Conservation (phyloP, 177 flowering plant species). For the Tripterygium wilfordii region DNA sequence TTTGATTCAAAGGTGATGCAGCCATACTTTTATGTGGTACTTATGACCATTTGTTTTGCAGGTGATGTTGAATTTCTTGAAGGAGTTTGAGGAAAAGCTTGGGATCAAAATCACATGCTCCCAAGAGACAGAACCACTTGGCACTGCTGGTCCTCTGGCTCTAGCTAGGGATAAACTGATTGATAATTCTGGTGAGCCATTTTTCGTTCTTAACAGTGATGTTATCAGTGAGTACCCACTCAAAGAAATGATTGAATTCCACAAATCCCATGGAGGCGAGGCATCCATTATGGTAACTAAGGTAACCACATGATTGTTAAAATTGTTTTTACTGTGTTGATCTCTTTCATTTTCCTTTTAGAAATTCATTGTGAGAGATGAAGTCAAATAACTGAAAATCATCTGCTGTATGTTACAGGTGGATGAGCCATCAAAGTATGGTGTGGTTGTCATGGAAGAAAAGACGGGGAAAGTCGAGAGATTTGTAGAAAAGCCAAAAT, state of each 20-base stretch:
- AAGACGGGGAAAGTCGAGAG: conserved; percentile 73
- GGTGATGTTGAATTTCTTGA: conserved; percentile 92
- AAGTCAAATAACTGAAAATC: background rate
- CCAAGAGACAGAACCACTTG: conserved; percentile 92
- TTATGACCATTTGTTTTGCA: no score
- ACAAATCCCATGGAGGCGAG: conserved; percentile 87
- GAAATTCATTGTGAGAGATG: background rate
- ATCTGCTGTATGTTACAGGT: conserved; percentile 38
- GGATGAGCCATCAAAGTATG: conserved; percentile 95
- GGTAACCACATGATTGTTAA: conserved; percentile 34
- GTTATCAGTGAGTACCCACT: conserved; percentile 94
- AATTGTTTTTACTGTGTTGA: background rate
- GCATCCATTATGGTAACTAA: conserved; percentile 96
- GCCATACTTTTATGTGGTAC: no score
- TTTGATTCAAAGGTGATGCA: background rate
- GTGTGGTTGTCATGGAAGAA: conserved; percentile 91
- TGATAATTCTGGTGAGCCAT: conserved; percentile 84
- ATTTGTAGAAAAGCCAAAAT: conserved; percentile 87
- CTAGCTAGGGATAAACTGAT: conserved; percentile 78
- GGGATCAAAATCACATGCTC: conserved; percentile 91
- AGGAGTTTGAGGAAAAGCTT: conserved; percentile 76
- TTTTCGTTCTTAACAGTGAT: conserved; percentile 96
- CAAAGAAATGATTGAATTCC: conserved; percentile 83
- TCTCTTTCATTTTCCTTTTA: background rate
- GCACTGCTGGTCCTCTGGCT: conserved; percentile 97